phyloP scores from a whole-genome alignment of 1,284 basidiomycete species.

The Nidula niveotomentosa region DNA sequence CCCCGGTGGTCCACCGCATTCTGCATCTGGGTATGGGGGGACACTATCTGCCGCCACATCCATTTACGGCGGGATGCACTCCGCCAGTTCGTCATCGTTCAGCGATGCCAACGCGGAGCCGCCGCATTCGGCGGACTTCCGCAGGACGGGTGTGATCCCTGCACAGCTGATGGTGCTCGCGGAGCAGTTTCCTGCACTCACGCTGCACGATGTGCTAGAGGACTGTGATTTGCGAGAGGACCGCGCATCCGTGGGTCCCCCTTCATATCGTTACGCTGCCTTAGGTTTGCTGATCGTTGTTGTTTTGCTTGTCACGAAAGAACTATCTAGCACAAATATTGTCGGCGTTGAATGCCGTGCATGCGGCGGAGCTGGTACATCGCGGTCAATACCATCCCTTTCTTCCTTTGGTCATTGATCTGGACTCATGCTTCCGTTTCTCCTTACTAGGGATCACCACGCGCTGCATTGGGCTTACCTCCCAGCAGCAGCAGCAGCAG shows the following conservation, averaged over 20 bases:
- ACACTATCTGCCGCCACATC: too few species aligned
- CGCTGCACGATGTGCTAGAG: slow-evolving; percentile 65
- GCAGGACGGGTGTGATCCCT: not conserved
- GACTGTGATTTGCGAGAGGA: slow-evolving; percentile 71
- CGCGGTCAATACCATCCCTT: slow-evolving; percentile 37
- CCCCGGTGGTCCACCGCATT: slow-evolving; percentile 46
- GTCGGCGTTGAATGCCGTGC: slow-evolving; percentile 62
- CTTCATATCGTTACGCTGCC: too few species aligned
- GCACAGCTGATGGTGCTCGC: slow-evolving; percentile 51
- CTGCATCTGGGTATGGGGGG: too few species aligned
- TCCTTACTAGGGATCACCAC: slow-evolving; percentile 45
- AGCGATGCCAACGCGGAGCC: not conserved
- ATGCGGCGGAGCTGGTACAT: slow-evolving; percentile 63
- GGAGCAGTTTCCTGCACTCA: slow-evolving; percentile 64
- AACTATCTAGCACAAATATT: slow-evolving; percentile 73
- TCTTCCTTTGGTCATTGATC: not conserved
- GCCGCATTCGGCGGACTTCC: not conserved
- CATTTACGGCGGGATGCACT: too few species aligned
- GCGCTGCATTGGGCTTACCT: slow-evolving; percentile 57
- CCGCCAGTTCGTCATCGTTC: not conserved
- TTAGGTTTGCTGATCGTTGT: too few species aligned
- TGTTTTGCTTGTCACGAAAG: slow-evolving; percentile 25
- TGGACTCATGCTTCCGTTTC: too few species aligned
- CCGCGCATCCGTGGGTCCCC: slow-evolving; percentile 50
- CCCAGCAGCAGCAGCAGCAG: slow-evolving; percentile 38